Evolutionary conservation across 495 filamentous ascomycete species (phyloP), one percentile per base, ranked within the genome.

Genomic region (Glutinoglossum americanum): DNA sequence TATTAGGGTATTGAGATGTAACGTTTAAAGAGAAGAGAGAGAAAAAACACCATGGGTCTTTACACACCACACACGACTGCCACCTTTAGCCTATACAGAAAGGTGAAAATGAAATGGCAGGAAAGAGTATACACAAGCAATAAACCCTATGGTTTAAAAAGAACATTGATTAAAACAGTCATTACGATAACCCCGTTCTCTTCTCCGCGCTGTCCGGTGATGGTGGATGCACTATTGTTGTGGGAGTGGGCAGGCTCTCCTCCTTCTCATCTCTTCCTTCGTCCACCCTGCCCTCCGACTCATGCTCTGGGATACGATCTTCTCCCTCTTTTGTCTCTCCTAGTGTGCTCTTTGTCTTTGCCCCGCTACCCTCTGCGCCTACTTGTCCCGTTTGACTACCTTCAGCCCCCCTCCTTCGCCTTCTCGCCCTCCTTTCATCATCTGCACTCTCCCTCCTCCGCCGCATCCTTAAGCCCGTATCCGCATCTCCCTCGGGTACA

Each of bases 401-500:
- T 55, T 47, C 45, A 19, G 23, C 26, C 35, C 37, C 57, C 65
- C 78, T 73, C 63, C 81, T 63, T 54, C 80, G 69, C 60, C 77
- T 60, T 47, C 83, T 71, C 62, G 75, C 76, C 37, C 73, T 71
- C 58, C 82, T 69, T 65, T 87, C 83, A 65, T 85, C 82, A 48
- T 85, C 81, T 9, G 82, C 82, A 54, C 74, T 84, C 65, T 85
- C 80, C 65, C 83, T 66, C 61, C 78, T 63, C 60, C 83, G 70
- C 60, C 83, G 73, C 61, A 76, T 69, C 51, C 78, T 65, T 60
- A 80, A 61, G 55, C 74, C 78, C 30, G 61, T 71, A 27, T 73
- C 74, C 26, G 73, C 80, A 33, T 76, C 75, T 19, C 76, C 78
- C n/a, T 67, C 72, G 28, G 74, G 76, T 56, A 78, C 79, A 51